These are phyloP conservation scores for Phytophthora pseudosyringae DNA, from an alignment of 352 stramenopile species.

Conservation along the genomic window DNA sequence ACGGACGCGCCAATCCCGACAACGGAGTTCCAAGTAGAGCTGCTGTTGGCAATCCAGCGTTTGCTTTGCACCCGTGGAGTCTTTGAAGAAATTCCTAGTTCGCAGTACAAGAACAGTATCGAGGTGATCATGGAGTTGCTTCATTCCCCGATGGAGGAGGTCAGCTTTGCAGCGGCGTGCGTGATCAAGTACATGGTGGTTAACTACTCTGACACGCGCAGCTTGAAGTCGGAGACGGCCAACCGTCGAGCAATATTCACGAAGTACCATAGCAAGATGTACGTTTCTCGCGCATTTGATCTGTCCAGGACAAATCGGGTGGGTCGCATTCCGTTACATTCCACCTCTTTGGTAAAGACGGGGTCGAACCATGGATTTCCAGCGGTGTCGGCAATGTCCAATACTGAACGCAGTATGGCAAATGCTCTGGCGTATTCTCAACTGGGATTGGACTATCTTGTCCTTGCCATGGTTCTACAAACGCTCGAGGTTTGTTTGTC, in stretches of 20 bases:
- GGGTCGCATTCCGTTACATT: slow-evolving; percentile 48
- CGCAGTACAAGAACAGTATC: slow-evolving; percentile 87
- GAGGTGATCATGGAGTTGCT: slow-evolving; percentile 89
- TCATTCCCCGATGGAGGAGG: slow-evolving; percentile 86
- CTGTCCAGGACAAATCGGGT: slow-evolving; percentile 79
- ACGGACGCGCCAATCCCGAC: slow-evolving; percentile 83
- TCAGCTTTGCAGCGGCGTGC: slow-evolving; percentile 81
- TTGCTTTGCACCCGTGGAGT: slow-evolving; percentile 82
- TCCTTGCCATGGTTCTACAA: slow-evolving; percentile 76
- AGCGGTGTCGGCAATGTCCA: slow-evolving; percentile 47
- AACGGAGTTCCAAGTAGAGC: slow-evolving; percentile 82
- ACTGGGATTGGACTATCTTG: slow-evolving; percentile 82
- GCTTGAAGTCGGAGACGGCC: slow-evolving; percentile 84
- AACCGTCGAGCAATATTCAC: slow-evolving; percentile 87
- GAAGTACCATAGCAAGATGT: slow-evolving; percentile 84
- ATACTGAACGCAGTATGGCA: slow-evolving; percentile 75
- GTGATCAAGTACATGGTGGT: slow-evolving; percentile 92
- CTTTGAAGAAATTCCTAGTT: slow-evolving; percentile 87
- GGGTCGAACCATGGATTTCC: slow-evolving; percentile 27
- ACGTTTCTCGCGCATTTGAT: slow-evolving; percentile 85
- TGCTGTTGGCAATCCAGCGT: slow-evolving; percentile 81
- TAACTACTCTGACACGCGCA: slow-evolving; percentile 90
- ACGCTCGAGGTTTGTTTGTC: slow-evolving; percentile 88
- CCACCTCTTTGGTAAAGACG: slow-evolving; percentile 31
- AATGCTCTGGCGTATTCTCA: slow-evolving; percentile 85